A percentile compares a stretch with the other conserved stretches of the same genome.
Evolutionary conservation across 306 rosid species (phyloP).

Genomic region (Chamaecrista fasciculata): DNA sequence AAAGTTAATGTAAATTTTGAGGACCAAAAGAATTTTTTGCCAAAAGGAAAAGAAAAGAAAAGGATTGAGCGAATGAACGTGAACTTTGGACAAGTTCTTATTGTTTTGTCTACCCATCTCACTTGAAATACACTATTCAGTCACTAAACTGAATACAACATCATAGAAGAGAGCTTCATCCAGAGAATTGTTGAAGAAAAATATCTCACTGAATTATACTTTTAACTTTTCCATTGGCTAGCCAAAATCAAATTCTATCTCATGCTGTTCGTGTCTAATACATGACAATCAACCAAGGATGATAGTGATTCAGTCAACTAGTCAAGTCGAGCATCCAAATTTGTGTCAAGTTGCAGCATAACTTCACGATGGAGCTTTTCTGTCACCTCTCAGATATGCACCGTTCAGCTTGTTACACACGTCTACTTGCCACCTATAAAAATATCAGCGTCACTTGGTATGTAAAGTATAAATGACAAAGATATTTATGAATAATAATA

Average conservation of each 20-base stretch:
- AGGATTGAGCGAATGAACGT: too few species aligned
- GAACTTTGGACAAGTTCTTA: too few species aligned
- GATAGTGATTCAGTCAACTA: not conserved
- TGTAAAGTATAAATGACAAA: conserved; percentile 2
- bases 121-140: not conserved
- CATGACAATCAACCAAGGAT: not conserved
- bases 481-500: not conserved
- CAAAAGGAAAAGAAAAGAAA: too few species aligned
- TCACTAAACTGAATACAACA: not conserved
- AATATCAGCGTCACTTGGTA: not conserved
- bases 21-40: too few species aligned
- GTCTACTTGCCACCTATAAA: conserved; percentile 1
- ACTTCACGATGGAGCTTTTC: not conserved
- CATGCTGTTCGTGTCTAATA: not conserved
- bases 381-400: not conserved
- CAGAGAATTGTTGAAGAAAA: not conserved
- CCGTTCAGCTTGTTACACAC: not conserved
- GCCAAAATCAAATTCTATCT: not conserved
- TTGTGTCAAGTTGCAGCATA: not conserved
- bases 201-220: not conserved
- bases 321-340: conserved; percentile 13
- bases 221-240: not conserved
- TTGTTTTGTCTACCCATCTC: not conserved
- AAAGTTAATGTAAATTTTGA: too few species aligned
- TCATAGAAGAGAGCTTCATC: not conserved